Evolutionary conservation across 2,329 filamentous ascomycete species (phyloP).

Genomic region (Tolypocladium ophioglossoides): DNA sequence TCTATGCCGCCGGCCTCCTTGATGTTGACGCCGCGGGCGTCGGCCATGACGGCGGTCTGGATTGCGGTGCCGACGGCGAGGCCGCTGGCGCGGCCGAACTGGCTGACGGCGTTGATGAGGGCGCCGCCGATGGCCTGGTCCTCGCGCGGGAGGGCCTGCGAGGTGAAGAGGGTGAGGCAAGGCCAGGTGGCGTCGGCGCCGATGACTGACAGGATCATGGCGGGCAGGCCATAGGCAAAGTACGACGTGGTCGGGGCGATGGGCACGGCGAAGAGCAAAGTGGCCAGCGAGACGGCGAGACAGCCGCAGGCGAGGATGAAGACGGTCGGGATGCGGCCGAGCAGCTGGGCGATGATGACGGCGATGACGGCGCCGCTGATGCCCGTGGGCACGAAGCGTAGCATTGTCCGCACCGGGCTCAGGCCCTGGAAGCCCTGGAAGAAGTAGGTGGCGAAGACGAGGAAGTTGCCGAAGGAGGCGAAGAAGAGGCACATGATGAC

Average conservation of each 20-base stretch:
- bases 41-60: conserved; percentile 50
- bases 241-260: conserved; percentile 51
- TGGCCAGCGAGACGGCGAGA: conserved; percentile 40
- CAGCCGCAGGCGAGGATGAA: conserved; percentile 49
- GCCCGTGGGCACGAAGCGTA: conserved; percentile 59
- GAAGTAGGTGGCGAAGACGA: conserved; percentile 59
- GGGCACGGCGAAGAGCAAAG: conserved; percentile 52
- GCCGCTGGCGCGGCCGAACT: conserved; percentile 55
- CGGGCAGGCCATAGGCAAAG: conserved; percentile 56
- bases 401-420: conserved; percentile 52
- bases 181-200: conserved; percentile 60
- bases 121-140: conserved; percentile 61
- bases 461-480: conserved; percentile 55
- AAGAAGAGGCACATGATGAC: conserved; percentile 57
- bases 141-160: conserved; percentile 47
- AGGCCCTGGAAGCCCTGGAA: conserved; percentile 58
- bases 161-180: conserved; percentile 54
- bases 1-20: conserved; percentile 30
- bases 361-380: conserved; percentile 48
- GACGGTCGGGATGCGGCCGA: conserved; percentile 46
- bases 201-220: conserved; percentile 54
- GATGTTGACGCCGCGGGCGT: conserved; percentile 30
- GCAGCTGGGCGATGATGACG: conserved; percentile 42
- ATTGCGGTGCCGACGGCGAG: conserved; percentile 55
- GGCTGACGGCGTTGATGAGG: conserved; percentile 55